Base-by-base conservation (phyloP, 2,329 filamentous ascomycete species). In the Penicillium sp. region DNA sequence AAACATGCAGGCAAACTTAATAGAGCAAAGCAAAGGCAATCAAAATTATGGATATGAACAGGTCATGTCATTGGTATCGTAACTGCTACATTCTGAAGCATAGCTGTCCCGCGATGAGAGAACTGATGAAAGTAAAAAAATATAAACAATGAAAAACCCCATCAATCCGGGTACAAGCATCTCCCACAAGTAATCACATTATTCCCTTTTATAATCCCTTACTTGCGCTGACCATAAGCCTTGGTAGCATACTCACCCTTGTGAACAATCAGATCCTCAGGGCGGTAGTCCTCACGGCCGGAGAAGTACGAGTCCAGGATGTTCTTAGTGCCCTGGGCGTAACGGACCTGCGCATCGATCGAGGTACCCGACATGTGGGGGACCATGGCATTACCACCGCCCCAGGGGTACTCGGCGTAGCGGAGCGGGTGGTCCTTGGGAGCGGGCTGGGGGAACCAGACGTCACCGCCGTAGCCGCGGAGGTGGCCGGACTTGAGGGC, bases 281-380 rank as follows among this genome's bases (percentile, higher is more conserved):
- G 87, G 67, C 85, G 84, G 85, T 99, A 99, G 83, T 98, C 93
- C 75, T 91, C 81, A 75, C 87, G 88, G 71, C 93, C 93, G 67
- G 84, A 86, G 77, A 96, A 91, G 86, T 98, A 99, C 80, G 89
- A 92, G 67, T 94, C 84, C 61, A 99, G 84, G 75, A 99, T 98
- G 67, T 84, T 79, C 90, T 97, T 96, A 78, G 87, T 90, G 71
- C 92, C 92, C 66, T 88, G 83, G 72, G 92, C 91, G 76, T 96
- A 96, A 67, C 92, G 88, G 82, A 91, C 89, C 85, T 99, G 95
- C 60, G 95, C 95, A 76, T 99, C 95, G 75, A 99, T 89, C n/a
- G 93, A 96, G 60, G 94, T 98, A 76, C 95, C 95, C 12, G 92
- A 96, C 92, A 98, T 96, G 88, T 98, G 95, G 58, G 95, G 92